Evolutionary conservation across 176 grass and related monocot genomes (phyloP).

Genomic region (Oropetium thomaeum): DNA sequence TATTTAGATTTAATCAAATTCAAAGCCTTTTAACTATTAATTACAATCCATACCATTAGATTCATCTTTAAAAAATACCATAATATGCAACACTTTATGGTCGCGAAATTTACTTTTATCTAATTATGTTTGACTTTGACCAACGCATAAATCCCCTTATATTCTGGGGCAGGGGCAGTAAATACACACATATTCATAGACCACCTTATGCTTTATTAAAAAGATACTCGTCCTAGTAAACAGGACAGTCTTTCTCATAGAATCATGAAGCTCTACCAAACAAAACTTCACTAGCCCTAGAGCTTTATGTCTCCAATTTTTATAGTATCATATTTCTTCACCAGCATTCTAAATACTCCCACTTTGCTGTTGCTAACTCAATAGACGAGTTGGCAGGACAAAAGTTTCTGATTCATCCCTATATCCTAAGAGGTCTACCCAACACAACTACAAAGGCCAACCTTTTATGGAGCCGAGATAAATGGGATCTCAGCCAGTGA

Average conservation of each 20-base stretch:
- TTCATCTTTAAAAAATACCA: too few species aligned
- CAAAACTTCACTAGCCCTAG: neutral
- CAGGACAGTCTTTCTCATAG: neutral
- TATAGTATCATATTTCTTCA: neutral
- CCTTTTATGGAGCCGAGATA: conserved; percentile 53
- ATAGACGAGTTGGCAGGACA: neutral
- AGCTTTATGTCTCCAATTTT: neutral
- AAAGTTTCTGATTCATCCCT: conserved; percentile 3
- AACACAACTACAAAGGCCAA: conserved; percentile 9
- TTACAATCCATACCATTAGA: too few species aligned
- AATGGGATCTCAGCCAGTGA: conserved; percentile 74
- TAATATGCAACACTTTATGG: too few species aligned
- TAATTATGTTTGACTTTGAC: too few species aligned
- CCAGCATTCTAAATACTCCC: neutral
- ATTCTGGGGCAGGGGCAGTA: too few species aligned
- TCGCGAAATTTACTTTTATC: too few species aligned
- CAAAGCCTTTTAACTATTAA: too few species aligned
- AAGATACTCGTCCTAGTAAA: neutral
- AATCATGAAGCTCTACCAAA: neutral
- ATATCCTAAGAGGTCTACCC: neutral
- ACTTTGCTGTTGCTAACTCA: neutral
- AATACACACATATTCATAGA: neutral
- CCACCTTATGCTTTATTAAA: neutral
- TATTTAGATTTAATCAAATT: too few species aligned
- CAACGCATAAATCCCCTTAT: too few species aligned